Conservation (phyloP, 495 filamentous ascomycete species). For the Clohesyomyces aquaticus region DNA sequence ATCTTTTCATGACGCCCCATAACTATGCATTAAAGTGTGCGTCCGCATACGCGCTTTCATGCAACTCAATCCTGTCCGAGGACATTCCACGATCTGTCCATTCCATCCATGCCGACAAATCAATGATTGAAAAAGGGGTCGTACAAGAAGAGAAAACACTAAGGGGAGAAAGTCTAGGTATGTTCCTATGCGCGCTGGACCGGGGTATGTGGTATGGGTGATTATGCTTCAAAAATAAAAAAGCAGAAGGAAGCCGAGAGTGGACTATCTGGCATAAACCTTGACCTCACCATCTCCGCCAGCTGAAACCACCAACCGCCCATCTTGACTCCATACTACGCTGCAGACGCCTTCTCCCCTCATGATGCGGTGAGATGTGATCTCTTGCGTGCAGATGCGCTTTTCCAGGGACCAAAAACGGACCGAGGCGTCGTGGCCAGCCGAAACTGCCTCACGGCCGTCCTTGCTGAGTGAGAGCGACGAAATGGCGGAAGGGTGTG, state of each 20-base stretch:
- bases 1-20: constrained; percentile 13
- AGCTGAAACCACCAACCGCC: constrained; percentile 88
- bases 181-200: constrained; percentile 1
- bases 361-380: constrained; percentile 88
- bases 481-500: constrained; percentile 90
- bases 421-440: constrained; percentile 90
- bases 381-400: constrained; percentile 87
- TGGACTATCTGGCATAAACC: constrained; percentile 73
- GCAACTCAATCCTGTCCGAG: neutral
- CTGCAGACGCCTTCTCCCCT: constrained; percentile 90
- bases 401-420: constrained; percentile 99
- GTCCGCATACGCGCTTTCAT: neutral
- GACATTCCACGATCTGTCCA: neutral
- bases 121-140: constrained; percentile 29
- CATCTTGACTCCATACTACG: constrained; percentile 93
- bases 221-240: neutral
- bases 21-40: constrained; percentile 15
- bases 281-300: constrained; percentile 98
- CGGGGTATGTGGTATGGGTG: neutral
- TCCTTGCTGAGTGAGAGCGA: constrained; percentile 88
- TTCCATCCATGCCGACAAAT: constrained; percentile 1
- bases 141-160: constrained; percentile 35
- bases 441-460: constrained; percentile 90
- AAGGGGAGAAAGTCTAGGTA: neutral
- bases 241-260: neutral